Evolutionary conservation across 352 stramenopile genomes (phyloP), one percentile per base, ranked within the genome.

Genomic region (Pythium plurisporium): DNA sequence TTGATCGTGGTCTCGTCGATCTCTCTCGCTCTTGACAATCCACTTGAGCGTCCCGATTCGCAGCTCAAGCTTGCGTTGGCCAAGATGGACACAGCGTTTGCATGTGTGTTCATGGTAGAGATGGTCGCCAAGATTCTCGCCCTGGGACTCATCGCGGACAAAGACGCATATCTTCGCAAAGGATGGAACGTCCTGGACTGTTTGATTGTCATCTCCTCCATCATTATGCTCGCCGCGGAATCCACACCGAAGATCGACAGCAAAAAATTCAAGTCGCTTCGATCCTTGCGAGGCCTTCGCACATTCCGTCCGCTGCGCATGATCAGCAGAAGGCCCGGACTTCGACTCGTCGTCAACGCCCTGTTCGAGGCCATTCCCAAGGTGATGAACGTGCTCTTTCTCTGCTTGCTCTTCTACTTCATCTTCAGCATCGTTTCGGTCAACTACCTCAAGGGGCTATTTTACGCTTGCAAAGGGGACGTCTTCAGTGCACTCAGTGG

Each of bases 351-450:
- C 0, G 89, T 98, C 3, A 96, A 96, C 23, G 76, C 90, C 0
- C 66, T 97, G 17, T 80, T 98, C 20, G 76, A 90, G 46, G 82
- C 86, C 15, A 96, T 97, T n/a, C 91, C 88, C 0, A 74, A 76
- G 17, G 88, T 97, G 9, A 64, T 92, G 4, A 97, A 97, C 65
- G 82, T 97, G 3, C 58, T 94, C 3, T 78, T 97, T 47, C 72
- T 99, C 3, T 97, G 88, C 47, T 74, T 88, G 38, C 71, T 98
- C 0, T 96, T 98, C 59, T 97, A 96, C 52, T 74, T 98, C 23
- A 96, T 98, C 42, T 99, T 98, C 74, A 95, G 89, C 55, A 98
- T 98, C 53, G 74, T 98, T 52, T 82, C 89, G 5, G 90, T 98
- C 0, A 96, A 91, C 34, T 98, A 97, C 59, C 72, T 98, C 43